A percentile compares a stretch with the other conserved stretches of the same genome.
Evolutionary conservation across 805 yeast genomes (phyloP).

Genomic region (Pichia phayaonensis): DNA sequence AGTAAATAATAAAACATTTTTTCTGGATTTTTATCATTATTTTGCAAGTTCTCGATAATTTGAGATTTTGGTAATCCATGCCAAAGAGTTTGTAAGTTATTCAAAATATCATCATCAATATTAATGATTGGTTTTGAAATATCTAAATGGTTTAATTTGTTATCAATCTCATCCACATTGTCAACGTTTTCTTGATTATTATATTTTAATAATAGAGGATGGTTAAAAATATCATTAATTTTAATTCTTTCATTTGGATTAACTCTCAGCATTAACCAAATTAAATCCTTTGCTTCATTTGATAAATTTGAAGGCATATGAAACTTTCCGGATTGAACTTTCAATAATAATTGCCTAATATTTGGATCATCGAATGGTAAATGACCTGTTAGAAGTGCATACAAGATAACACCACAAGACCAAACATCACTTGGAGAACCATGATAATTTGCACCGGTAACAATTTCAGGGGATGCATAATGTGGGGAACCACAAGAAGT

Average conservation of each 20-base stretch:
- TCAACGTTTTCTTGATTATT: conserved; percentile 25
- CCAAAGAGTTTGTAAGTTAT: conserved; percentile 51
- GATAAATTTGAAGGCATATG: conserved; percentile 64
- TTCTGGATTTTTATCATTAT: conserved; percentile 24
- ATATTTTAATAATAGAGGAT: conserved; percentile 47
- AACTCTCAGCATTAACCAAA: conserved; percentile 56
- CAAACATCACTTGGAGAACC: conserved; percentile 84
- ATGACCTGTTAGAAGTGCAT: conserved; percentile 73
- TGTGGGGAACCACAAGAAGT: conserved; percentile 87
- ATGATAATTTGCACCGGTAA: conserved; percentile 67
- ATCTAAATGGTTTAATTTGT: conserved; percentile 20
- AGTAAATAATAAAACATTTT: conserved; percentile 31
- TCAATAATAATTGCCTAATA: conserved; percentile 58
- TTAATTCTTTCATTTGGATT: conserved; percentile 66
- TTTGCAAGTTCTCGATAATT: conserved; percentile 23
- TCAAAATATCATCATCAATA: conserved; percentile 43
- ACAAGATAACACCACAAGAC: conserved; percentile 81
- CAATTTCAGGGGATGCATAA: conserved; percentile 85
- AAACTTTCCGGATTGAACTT: conserved; percentile 70
- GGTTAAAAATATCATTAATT: conserved; percentile 56
- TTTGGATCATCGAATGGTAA: conserved; percentile 80
- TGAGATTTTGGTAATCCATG: conserved; percentile 38
- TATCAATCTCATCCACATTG: conserved; percentile 16
- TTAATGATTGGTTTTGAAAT: conserved; percentile 21
- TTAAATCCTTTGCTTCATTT: conserved; percentile 58